These are phyloP conservation scores for Wickerhamiella domercqiae DNA, from an alignment of 805 yeast genomes.

Conservation along the genomic window DNA sequence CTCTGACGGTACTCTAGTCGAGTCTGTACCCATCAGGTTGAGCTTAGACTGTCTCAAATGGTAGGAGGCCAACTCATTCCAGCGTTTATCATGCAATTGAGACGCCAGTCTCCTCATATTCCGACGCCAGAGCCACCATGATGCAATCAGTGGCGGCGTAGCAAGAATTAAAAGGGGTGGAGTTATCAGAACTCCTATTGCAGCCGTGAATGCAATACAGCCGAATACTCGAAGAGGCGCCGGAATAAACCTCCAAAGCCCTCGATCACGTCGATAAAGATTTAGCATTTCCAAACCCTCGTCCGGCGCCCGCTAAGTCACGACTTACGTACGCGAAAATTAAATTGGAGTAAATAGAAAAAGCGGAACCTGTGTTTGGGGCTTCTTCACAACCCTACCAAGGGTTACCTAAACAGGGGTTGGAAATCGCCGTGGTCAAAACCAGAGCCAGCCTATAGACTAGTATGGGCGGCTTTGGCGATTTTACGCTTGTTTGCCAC, in stretches of 20 bases:
- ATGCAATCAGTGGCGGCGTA: slow-evolving; percentile 9
- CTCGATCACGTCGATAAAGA: slow-evolving; percentile 6
- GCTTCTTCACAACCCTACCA: too few relatives aligned
- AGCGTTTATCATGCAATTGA: slow-evolving; percentile 9
- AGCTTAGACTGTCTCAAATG: slow-evolving; percentile 4
- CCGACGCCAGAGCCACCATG: slow-evolving; percentile 6
- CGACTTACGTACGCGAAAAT: too few relatives aligned
- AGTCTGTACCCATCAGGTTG: too few relatives aligned
- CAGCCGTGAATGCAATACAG: slow-evolving; percentile 8
- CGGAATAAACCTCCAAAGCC: slow-evolving; percentile 5
- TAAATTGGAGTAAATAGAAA: too few relatives aligned
- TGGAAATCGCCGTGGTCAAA: too few relatives aligned
- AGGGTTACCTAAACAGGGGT: too few relatives aligned
- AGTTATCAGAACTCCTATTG: slow-evolving; percentile 11
- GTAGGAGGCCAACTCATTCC: slow-evolving; percentile 11
- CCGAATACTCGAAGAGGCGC: slow-evolving; percentile 10
- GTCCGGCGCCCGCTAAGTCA: too few relatives aligned
- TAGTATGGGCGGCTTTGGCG: slow-evolving; percentile 38
- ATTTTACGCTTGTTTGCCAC: slow-evolving; percentile 45
- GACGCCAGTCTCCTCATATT: slow-evolving; percentile 3
- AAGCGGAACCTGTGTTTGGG: too few relatives aligned
- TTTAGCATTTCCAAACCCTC: slow-evolving; percentile 1
- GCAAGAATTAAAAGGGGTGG: slow-evolving; percentile 11
- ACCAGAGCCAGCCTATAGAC: too few relatives aligned
- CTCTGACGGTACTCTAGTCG: background rate